Evolutionary conservation across 2,329 filamentous ascomycete genomes (phyloP).

Genomic region (Colletotrichum destructivum): DNA sequence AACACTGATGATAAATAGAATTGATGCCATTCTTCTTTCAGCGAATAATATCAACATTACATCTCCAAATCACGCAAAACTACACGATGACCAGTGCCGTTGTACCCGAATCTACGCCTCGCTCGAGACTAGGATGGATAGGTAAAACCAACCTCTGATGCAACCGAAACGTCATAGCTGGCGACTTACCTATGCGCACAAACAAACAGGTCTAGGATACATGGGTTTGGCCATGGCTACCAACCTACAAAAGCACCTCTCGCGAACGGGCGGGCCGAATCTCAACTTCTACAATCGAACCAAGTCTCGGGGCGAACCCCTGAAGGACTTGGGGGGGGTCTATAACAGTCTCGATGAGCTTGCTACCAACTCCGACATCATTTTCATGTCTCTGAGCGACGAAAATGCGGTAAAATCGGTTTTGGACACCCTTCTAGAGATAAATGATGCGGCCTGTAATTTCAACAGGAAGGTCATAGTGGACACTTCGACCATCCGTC

Average conservation of each 20-base stretch:
- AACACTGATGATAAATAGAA: background rate
- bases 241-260: constrained; percentile 62
- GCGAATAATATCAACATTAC: background rate
- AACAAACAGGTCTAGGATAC: constrained; percentile 74
- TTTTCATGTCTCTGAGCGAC: background rate
- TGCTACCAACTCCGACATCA: background rate
- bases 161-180: background rate
- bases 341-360: background rate
- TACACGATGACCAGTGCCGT: background rate
- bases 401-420: background rate
- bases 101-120: background rate
- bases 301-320: background rate
- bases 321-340: background rate
- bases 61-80: background rate
- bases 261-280: background rate
- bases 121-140: background rate
- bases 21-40: background rate
- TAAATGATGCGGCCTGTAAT: background rate
- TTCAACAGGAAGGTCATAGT: background rate
- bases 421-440: background rate
- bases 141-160: background rate
- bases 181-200: background rate
- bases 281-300: background rate
- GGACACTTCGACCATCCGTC: background rate
- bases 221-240: constrained; percentile 90